Percentiles rank a stretch among this genome's conserved stretches.
Evolutionary conservation across 2,329 filamentous ascomycete species (phyloP).

Genomic region (Corynespora cassiicola): DNA sequence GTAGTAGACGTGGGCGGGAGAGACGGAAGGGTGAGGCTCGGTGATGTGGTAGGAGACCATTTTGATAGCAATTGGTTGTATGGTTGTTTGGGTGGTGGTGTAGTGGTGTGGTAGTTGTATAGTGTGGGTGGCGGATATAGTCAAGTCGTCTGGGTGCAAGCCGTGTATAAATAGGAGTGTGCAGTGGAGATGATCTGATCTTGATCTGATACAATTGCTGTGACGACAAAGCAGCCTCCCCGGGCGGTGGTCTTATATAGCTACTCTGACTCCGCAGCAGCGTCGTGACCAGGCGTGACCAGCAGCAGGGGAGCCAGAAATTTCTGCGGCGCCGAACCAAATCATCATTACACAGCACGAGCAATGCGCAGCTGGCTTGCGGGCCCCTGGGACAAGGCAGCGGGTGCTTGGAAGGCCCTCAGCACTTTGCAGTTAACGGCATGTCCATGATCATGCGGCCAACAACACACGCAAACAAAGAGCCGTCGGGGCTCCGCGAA

Average conservation of each 20-base stretch:
- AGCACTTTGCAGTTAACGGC: conserved; percentile 53
- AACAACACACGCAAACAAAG: conserved; percentile 28
- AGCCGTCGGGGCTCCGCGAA: conserved; percentile 19
- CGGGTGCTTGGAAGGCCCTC: conserved; percentile 6
- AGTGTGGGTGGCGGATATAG: no score
- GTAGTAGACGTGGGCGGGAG: conserved; percentile 58
- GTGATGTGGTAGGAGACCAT: conserved; percentile 60
- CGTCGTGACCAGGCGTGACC: conserved; percentile 1
- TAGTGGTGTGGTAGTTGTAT: conserved; percentile 16
- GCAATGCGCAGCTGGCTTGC: conserved; percentile 11
- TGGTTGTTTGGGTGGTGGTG: no score
- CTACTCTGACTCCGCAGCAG: conserved; percentile 3
- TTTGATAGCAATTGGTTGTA: conserved; percentile 30
- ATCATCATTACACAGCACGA: conserved; percentile 31
- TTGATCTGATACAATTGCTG: conserved; percentile 1
- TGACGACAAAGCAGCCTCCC: conserved; percentile 8
- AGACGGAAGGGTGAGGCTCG: conserved; percentile 67
- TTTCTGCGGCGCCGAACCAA: conserved; percentile 34
- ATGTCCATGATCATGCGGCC: conserved; percentile 43
- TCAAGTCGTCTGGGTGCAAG: no score
- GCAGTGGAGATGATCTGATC: conserved; percentile 13
- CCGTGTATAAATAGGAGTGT: conserved; percentile 6
- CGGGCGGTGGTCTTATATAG: conserved; percentile 28
- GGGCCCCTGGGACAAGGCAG: conserved; percentile 5
- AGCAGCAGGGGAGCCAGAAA: conserved; percentile 25